Percentiles rank a stretch among this genome's conserved stretches.
phyloP scores from a whole-genome alignment of 768 basidiomycete genomes.

The Tulasnella sp. region DNA sequence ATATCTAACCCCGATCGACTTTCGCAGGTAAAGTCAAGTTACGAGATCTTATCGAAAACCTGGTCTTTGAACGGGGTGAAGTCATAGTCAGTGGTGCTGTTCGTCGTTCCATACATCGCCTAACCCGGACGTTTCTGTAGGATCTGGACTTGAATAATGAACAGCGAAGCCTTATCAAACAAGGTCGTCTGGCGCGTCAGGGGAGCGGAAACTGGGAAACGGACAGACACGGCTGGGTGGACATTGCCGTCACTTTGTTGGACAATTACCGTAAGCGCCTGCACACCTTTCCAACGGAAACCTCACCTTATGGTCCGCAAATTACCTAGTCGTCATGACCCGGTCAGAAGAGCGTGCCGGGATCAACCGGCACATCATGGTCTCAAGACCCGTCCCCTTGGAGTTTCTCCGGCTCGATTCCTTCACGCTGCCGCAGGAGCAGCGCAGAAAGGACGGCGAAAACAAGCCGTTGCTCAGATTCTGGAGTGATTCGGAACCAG shows the following conservation, averaged over 20 bases:
- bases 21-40: constrained; percentile 60
- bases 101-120: background rate
- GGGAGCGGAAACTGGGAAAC: constrained; percentile 52
- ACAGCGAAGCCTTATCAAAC: constrained; percentile 55
- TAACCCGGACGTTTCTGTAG: constrained; percentile 29
- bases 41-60: constrained; percentile 64
- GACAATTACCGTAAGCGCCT: constrained; percentile 58
- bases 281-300: background rate
- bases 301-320: background rate
- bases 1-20: background rate
- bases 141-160: constrained; percentile 75
- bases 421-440: constrained; percentile 48
- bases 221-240: constrained; percentile 48
- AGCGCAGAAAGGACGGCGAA: constrained; percentile 37
- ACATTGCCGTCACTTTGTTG: constrained; percentile 50
- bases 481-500: constrained; percentile 27
- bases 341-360: background rate
- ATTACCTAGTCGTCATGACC: constrained; percentile 14
- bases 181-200: constrained; percentile 49
- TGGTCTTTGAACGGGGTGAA: constrained; percentile 65
- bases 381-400: constrained; percentile 63
- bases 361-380: constrained; percentile 37
- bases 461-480: background rate
- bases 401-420: constrained; percentile 62
- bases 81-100: constrained; percentile 46